phyloP scores from a whole-genome alignment of 352 stramenopile genomes.

The Aphanomyces euteiches region DNA sequence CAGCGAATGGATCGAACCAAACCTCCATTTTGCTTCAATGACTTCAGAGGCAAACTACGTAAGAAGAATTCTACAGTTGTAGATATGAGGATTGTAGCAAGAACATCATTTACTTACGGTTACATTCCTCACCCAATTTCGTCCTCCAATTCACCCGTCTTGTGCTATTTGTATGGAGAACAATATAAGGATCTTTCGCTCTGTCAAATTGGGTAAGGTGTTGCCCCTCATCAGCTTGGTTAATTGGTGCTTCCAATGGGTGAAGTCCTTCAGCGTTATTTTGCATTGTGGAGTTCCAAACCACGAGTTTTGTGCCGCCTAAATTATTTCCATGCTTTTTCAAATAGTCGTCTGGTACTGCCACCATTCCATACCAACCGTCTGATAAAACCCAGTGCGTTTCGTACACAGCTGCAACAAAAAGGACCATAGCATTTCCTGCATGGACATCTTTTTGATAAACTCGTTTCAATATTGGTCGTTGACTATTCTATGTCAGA shows the following conservation, averaged over 20 bases:
- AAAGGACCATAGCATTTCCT: conserved; percentile 62
- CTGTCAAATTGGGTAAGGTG: conserved; percentile 35
- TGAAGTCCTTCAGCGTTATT: conserved; percentile 64
- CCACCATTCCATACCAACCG: conserved; percentile 69
- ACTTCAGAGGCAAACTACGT: conserved; percentile 61
- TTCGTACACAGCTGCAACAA: conserved; percentile 53
- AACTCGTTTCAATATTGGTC: conserved; percentile 66
- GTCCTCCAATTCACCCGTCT: conserved; percentile 44
- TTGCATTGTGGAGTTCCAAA: conserved; percentile 62
- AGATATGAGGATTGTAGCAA: no score
- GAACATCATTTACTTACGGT: conserved; percentile 24
- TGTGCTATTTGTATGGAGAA: conserved; percentile 67
- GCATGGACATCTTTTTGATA: conserved; percentile 60
- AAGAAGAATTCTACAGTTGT: conserved; percentile 36
- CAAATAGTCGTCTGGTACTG: conserved; percentile 46
- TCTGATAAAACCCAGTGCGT: conserved; percentile 64
- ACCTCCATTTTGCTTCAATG: conserved; percentile 54
- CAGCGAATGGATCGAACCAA: conserved; percentile 59
- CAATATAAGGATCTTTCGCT: conserved; percentile 57
- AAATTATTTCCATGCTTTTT: conserved; percentile 39
- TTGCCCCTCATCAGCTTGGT: conserved; percentile 39
- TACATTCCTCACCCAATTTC: conserved; percentile 47
- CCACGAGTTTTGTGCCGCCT: conserved; percentile 57
- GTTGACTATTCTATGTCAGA: conserved; percentile 31
- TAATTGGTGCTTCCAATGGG: conserved; percentile 57